Evolutionary conservation across 2,329 filamentous ascomycete species (phyloP).

Genomic region (Trichoderma guizhouense): DNA sequence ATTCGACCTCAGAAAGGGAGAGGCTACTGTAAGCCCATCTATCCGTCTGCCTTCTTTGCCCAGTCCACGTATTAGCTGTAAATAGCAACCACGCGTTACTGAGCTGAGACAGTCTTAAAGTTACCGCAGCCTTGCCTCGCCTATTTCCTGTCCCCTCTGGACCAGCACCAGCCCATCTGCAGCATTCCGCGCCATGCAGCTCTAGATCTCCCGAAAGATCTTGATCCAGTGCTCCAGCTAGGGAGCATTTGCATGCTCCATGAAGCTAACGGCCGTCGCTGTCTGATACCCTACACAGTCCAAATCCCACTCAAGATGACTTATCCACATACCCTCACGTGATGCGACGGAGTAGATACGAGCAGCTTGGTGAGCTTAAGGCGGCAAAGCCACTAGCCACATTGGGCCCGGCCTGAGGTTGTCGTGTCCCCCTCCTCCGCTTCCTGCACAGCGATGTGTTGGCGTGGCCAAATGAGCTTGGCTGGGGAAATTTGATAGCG

Average conservation of each 20-base stretch:
- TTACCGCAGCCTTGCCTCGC: not conserved
- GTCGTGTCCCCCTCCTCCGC: constrained; percentile 19
- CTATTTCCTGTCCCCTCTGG: not conserved
- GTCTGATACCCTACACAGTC: constrained; percentile 10
- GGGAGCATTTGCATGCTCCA: constrained; percentile 9
- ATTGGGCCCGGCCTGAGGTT: not conserved
- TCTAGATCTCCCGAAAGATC: constrained; percentile 6
- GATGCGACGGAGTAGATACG: not conserved
- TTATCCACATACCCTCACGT: constrained; percentile 13
- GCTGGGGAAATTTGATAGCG: constrained; percentile 18
- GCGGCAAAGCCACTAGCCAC: constrained; percentile 12
- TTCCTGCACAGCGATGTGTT: constrained; percentile 18
- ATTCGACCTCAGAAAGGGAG: not conserved
- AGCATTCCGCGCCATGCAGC: constrained; percentile 10
- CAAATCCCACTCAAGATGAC: not conserved
- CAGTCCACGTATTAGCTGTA: not conserved
- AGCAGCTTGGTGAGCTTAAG: not conserved
- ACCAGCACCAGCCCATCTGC: not conserved
- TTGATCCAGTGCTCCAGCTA: constrained; percentile 6
- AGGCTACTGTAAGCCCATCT: not conserved
- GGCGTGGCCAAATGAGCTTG: constrained; percentile 14
- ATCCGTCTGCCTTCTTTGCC: not conserved
- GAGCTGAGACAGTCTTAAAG: not conserved
- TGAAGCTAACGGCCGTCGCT: not conserved
- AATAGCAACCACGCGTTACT: not conserved